phyloP scores from a whole-genome alignment of 148 eudicot species.

The Camellia lanceoleosa region DNA sequence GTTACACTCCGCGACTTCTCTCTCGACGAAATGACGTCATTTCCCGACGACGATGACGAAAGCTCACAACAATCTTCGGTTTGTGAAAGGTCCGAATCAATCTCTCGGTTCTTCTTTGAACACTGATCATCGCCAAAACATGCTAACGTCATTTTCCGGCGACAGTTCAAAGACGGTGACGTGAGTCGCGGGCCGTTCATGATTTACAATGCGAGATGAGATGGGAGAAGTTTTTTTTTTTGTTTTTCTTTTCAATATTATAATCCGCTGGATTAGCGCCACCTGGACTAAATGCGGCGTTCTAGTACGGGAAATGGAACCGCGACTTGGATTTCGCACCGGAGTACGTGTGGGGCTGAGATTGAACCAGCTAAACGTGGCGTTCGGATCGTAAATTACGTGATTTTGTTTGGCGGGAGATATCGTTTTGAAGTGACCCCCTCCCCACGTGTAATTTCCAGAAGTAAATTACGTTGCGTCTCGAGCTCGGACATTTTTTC shows the following conservation, averaged over 20 bases:
- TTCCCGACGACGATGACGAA: constrained; percentile 6
- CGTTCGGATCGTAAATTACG: background rate
- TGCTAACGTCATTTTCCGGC: constrained; percentile 10
- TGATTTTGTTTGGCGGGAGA: background rate
- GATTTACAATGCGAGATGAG: background rate
- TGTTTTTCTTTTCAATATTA: background rate
- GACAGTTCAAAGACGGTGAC: background rate
- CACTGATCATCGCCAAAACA: background rate
- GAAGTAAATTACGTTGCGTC: too few relatives aligned
- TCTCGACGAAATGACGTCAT: background rate
- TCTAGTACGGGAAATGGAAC: background rate
- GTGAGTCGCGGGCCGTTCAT: background rate
- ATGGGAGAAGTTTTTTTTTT: too few relatives aligned
- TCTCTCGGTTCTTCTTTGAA: background rate
- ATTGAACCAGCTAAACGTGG: background rate
- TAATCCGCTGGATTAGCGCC: background rate
- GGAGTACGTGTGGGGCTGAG: background rate
- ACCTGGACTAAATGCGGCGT: background rate
- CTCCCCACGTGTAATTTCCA: too few relatives aligned
- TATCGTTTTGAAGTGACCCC: background rate
- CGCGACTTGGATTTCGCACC: background rate
- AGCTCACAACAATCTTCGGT: too few relatives aligned
- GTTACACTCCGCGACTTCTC: background rate
- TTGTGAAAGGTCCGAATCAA: background rate
- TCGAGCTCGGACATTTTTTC: too few relatives aligned